A percentile compares a stretch with the other conserved stretches of the same genome.
Conservation (phyloP, 2,329 filamentous ascomycete genomes). For the Pseudogymnoascus destructans region DNA sequence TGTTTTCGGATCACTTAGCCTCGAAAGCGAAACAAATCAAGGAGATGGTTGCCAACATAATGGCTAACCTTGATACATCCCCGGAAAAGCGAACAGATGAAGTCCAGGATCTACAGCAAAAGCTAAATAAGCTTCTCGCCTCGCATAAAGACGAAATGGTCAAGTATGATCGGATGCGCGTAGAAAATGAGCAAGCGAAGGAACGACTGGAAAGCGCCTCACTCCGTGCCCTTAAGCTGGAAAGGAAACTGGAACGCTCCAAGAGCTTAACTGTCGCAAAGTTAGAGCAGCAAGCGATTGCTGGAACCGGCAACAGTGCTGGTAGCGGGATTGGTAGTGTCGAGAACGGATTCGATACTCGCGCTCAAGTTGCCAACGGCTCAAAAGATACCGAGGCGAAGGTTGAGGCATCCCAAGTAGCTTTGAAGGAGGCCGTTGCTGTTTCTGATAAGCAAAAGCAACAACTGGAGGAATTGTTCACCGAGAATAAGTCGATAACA, state of each 20-base stretch:
- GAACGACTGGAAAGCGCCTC: slow-evolving; percentile 82
- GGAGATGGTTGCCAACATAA: slow-evolving; percentile 56
- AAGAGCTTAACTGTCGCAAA: slow-evolving; percentile 86
- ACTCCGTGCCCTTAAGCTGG: slow-evolving; percentile 83
- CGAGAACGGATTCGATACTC: slow-evolving; percentile 33
- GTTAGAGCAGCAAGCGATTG: slow-evolving; percentile 75
- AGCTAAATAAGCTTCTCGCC: slow-evolving; percentile 62
- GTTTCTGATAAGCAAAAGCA: slow-evolving; percentile 73
- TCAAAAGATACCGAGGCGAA: slow-evolving; percentile 39
- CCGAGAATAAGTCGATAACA: slow-evolving; percentile 60
- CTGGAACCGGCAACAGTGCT: slow-evolving; percentile 40
- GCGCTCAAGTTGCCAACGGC: slow-evolving; percentile 42
- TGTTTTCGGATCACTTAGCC: slow-evolving; percentile 73
- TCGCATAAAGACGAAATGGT: slow-evolving; percentile 69
- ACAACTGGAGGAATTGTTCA: slow-evolving; percentile 66
- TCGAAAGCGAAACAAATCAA: slow-evolving; percentile 66
- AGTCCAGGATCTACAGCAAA: slow-evolving; percentile 57
- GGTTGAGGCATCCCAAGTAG: slow-evolving; percentile 56
- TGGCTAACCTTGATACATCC: slow-evolving; percentile 40
- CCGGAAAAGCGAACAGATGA: slow-evolving; percentile 51
- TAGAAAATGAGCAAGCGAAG: slow-evolving; percentile 73
- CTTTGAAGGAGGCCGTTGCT: slow-evolving; percentile 65
- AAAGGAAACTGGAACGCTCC: slow-evolving; percentile 82
- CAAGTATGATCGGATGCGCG: slow-evolving; percentile 60
- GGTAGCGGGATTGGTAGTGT: slow-evolving; percentile 30